Base-by-base conservation (phyloP, 768 basidiomycete genomes). In the Leccinum aurantiacum region DNA sequence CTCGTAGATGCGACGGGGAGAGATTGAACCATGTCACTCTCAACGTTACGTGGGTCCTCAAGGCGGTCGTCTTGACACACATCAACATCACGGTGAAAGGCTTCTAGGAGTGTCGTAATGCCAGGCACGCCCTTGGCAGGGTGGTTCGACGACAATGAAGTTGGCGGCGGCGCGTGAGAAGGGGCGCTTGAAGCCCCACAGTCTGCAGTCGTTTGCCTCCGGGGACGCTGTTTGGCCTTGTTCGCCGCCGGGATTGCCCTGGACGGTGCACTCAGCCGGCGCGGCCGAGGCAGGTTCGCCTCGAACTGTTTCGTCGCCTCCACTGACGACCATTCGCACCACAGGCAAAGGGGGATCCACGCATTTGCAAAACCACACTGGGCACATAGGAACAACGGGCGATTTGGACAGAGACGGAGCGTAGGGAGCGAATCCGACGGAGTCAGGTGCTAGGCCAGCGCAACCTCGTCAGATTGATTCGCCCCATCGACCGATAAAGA, bases 241-340 rank as follows among this genome's bases (percentile, higher is more conserved):
- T 63, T 70, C 31, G 62, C 29, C 31, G 48, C 3, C 13, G 60
- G 59, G 6, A 56, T 63, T 29, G 37, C 55, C 53, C 64, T 67
- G 14, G 67, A 56, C 0, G 71, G 70, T 15, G 72, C 74, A 38
- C 72, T 74, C 53, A 74, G 57, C 57, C 72, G 60, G 53, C 72
- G 72, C 29, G 74, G 65, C 19, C 79, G 75, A 37, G 79, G 76
- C 59, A 72, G 70, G 47, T 69, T 76, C 24, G 68, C 60, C 62
- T 81, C 77, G 62, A 78, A 80, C 50, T 71, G 73, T 54, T 68
- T 74, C 61, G 73, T 72, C 5, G 80, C 77, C 54, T 71, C 75
- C 17, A 72, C 66, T 25, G 79, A 81, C 5, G 78, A 75, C 80
- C 81, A 82, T 62, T 75, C 68, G 66, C 82, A 82, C 79, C 81